A percentile compares a stretch with the other conserved stretches of the same genome.
phyloP scores from a whole-genome alignment of 2,329 filamentous ascomycete genomes.

The Epichloe baconii region DNA sequence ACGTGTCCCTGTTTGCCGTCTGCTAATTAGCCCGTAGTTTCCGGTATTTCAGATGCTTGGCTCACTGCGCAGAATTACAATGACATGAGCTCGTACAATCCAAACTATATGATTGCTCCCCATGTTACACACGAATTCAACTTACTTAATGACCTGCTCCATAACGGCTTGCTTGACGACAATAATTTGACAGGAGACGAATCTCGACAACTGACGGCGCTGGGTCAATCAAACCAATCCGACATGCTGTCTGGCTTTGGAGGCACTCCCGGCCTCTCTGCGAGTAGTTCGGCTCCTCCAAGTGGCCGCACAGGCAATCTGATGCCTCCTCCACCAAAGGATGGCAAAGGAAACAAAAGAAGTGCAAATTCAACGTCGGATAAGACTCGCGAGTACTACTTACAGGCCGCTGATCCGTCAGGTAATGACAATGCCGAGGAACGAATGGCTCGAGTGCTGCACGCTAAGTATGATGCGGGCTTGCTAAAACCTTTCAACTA shows the following conservation, averaged over 20 bases:
- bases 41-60: constrained; percentile 74
- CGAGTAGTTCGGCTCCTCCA: constrained; percentile 11
- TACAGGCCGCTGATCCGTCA: constrained; percentile 89
- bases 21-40: constrained; percentile 35
- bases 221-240: constrained; percentile 28
- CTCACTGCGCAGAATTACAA: constrained; percentile 69
- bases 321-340: constrained; percentile 36
- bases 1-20: neutral
- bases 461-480: constrained; percentile 92
- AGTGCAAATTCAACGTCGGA: constrained; percentile 58
- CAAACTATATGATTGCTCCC: constrained; percentile 83
- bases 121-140: constrained; percentile 97
- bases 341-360: constrained; percentile 42
- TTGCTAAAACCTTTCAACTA: constrained; percentile 97
- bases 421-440: constrained; percentile 78
- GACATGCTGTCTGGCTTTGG: constrained; percentile 38
- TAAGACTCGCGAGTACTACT: constrained; percentile 79
- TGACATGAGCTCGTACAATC: constrained; percentile 89
- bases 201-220: constrained; percentile 31
- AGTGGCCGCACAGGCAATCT: constrained; percentile 18
- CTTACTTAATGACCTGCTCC: constrained; percentile 89
- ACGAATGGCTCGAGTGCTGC: constrained; percentile 86
- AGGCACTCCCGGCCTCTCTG: constrained; percentile 22
- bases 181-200: constrained; percentile 58
- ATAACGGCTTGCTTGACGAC: constrained; percentile 82